Evolutionary conservation across 1,284 basidiomycete genomes (phyloP).

Genomic region (Pholiota adiposa): DNA sequence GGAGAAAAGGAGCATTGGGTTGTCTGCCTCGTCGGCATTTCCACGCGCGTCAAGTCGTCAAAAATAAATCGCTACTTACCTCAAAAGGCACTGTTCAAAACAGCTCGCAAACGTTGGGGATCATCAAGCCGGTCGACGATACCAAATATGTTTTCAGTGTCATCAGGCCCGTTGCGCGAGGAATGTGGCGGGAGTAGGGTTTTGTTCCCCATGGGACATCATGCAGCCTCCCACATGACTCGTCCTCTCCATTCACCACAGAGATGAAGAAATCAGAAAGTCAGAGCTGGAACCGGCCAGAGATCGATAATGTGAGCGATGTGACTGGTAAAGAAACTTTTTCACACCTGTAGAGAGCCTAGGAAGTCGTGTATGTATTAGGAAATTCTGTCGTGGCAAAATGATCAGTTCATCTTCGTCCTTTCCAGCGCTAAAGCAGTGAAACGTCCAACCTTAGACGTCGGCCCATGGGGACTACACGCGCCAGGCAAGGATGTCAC

Average conservation of each 20-base stretch:
- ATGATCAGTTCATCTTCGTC: background rate
- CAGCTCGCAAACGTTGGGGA: background rate
- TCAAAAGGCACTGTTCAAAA: background rate
- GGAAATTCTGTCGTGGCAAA: background rate
- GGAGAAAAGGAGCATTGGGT: background rate
- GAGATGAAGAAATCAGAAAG: background rate
- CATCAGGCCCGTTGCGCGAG: background rate
- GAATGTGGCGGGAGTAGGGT: background rate
- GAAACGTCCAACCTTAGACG: background rate
- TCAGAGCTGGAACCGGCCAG: background rate
- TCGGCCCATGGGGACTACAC: background rate
- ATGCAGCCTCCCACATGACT: background rate
- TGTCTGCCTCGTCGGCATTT: background rate
- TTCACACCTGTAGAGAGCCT: background rate
- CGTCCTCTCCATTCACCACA: background rate
- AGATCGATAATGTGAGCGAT: background rate
- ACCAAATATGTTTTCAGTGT: background rate
- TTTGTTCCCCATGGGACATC: background rate
- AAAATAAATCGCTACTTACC: background rate
- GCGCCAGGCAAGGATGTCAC: too few relatives aligned
- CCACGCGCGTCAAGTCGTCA: background rate
- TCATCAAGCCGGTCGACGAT: background rate
- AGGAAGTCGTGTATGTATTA: background rate
- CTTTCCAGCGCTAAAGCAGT: background rate
- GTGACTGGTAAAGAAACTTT: background rate